Conservation (phyloP, 2,329 filamentous ascomycete genomes). For the Esteya vermicola region DNA sequence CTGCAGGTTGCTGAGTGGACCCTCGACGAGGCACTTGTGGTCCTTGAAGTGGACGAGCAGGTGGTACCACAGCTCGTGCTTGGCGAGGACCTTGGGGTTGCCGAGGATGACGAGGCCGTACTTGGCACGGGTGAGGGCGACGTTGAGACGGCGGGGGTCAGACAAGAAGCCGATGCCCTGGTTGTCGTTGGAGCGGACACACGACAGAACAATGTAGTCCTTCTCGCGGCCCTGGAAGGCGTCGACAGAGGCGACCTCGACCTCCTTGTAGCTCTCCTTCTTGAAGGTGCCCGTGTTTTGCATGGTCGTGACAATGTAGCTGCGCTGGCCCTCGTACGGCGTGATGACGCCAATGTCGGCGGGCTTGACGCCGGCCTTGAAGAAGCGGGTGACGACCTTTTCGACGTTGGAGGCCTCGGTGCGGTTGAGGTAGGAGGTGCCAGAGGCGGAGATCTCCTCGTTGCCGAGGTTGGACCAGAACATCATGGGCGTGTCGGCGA, state of each 20-base stretch:
- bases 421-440: constrained; percentile 94
- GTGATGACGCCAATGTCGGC: constrained; percentile 94
- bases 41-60: constrained; percentile 95
- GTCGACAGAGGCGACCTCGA: constrained; percentile 95
- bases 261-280: constrained; percentile 97
- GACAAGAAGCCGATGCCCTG: constrained; percentile 98
- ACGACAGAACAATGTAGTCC: constrained; percentile 96
- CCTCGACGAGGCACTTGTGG: constrained; percentile 87
- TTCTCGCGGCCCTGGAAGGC: constrained; percentile 98
- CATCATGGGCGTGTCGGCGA: constrained; percentile 94
- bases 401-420: constrained; percentile 96
- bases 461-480: constrained; percentile 98
- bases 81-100: constrained; percentile 93
- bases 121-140: constrained; percentile 91
- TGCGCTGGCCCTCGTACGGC: constrained; percentile 94
- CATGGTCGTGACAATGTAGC: constrained; percentile 99
- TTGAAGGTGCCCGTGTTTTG: constrained; percentile 94
- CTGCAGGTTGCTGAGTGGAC: constrained; percentile 89
- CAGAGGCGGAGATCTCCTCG: constrained; percentile 94
- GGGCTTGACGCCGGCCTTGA: constrained; percentile 95
- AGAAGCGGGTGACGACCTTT: constrained; percentile 96
- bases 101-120: constrained; percentile 93
- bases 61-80: constrained; percentile 96
- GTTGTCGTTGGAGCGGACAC: constrained; percentile 95
- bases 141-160: constrained; percentile 91